A percentile compares a stretch with the other conserved stretches of the same genome.
These are phyloP conservation scores for Fulvia fulva DNA, from an alignment of 2,329 filamentous ascomycete genomes.

Conservation along the genomic window DNA sequence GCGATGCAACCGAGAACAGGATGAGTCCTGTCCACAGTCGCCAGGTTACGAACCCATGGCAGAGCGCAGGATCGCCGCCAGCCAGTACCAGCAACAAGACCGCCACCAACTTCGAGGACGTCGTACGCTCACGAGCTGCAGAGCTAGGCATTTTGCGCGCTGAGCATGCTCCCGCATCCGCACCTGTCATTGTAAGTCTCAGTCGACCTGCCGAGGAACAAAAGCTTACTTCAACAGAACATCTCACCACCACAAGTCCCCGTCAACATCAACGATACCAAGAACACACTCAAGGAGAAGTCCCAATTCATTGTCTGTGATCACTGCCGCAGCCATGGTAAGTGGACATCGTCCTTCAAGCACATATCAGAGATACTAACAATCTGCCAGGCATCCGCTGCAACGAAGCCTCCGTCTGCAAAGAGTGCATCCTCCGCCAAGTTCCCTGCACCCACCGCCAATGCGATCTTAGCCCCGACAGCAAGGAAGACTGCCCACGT, in stretches of 20 bases:
- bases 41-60: conserved; percentile 3
- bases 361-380: not conserved
- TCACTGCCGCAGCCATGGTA: conserved; percentile 14
- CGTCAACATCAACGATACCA: conserved; percentile 1
- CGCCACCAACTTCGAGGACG: conserved; percentile 3
- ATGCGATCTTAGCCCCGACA: conserved; percentile 14
- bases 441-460: conserved; percentile 17
- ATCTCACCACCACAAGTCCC: not conserved
- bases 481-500: conserved; percentile 14
- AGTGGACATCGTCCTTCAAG: not conserved
- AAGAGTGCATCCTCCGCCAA: conserved; percentile 17
- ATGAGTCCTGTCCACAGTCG: not conserved
- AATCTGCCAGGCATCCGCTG: conserved; percentile 14
- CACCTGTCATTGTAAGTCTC: not conserved
- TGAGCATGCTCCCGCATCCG: not conserved
- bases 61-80: not conserved
- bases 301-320: conserved; percentile 19
- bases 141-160: conserved; percentile 16
- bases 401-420: conserved; percentile 22
- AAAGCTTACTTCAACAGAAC: not conserved
- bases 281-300: conserved; percentile 3
- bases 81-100: not conserved
- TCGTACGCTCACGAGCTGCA: conserved; percentile 5
- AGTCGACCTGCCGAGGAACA: not conserved
- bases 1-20: not conserved